Evolutionary conservation across 768 basidiomycete genomes (phyloP).

Genomic region (Fibroporia radiculosa): DNA sequence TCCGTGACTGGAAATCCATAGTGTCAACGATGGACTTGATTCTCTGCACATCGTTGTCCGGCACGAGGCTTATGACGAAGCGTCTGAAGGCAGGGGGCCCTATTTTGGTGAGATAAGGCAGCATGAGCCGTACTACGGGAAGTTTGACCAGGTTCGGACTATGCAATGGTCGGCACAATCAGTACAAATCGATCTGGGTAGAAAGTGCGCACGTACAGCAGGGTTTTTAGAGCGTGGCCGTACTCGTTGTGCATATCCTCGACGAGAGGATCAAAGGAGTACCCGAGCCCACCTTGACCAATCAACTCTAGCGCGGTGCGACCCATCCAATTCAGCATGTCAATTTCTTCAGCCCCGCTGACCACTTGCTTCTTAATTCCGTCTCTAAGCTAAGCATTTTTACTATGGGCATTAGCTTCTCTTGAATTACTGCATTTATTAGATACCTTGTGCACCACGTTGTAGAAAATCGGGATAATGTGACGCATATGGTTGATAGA

Average conservation of each 20-base stretch:
- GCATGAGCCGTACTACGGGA: not conserved
- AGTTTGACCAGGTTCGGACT: not conserved
- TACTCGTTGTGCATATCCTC: constrained; percentile 10
- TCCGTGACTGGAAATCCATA: constrained; percentile 34
- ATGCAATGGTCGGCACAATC: too few relatives aligned
- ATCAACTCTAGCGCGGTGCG: constrained; percentile 14
- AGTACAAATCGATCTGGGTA: too few relatives aligned
- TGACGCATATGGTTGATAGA: constrained; percentile 19
- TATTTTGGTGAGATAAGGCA: not conserved
- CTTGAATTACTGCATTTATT: too few relatives aligned
- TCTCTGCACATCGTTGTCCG: constrained; percentile 24
- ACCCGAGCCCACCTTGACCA: constrained; percentile 13
- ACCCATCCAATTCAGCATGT: constrained; percentile 13
- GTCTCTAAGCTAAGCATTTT: constrained; percentile 1
- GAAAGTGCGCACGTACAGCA: constrained; percentile 16
- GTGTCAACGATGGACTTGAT: constrained; percentile 41
- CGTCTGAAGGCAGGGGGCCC: not conserved
- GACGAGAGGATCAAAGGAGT: constrained; percentile 12
- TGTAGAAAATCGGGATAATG: constrained; percentile 19
- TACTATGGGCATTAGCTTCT: not conserved
- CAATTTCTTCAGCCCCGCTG: constrained; percentile 3
- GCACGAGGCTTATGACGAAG: not conserved
- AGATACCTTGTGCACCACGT: constrained; percentile 13
- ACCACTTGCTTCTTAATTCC: constrained; percentile 3
- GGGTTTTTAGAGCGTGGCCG: constrained; percentile 11